These are phyloP conservation scores for Rhytidhysteron rufulum DNA, from an alignment of 2,329 filamentous ascomycete genomes.

Conservation along the genomic window DNA sequence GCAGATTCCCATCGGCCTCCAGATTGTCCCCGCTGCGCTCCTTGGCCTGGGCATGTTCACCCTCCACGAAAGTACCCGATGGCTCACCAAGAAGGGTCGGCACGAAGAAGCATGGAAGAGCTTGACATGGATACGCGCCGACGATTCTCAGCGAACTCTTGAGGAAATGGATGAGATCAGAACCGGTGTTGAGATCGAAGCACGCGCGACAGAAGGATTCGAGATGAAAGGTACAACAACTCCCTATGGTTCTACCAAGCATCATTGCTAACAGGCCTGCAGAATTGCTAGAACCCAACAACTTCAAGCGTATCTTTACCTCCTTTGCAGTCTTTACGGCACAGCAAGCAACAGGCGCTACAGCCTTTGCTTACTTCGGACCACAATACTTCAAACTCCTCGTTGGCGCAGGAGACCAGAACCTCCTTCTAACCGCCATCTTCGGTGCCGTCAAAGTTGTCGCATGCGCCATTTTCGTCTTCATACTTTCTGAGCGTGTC, in stretches of 20 bases:
- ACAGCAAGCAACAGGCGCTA: constrained; percentile 53
- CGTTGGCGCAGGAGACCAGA: constrained; percentile 39
- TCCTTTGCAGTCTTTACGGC: constrained; percentile 47
- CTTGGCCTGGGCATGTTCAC: constrained; percentile 28
- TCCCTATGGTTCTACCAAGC: too few species aligned
- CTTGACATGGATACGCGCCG: constrained; percentile 51
- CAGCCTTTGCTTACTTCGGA: constrained; percentile 53
- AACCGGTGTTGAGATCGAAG: constrained; percentile 44
- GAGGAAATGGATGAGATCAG: constrained; percentile 52
- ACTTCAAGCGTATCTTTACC: constrained; percentile 24
- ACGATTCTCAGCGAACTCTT: constrained; percentile 30
- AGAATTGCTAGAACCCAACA: constrained; percentile 23
- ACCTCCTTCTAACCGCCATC: constrained; percentile 50
- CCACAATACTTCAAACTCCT: constrained; percentile 54
- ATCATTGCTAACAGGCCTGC: too few species aligned
- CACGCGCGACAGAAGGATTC: constrained; percentile 43
- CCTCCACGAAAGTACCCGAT: constrained; percentile 52
- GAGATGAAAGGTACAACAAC: constrained; percentile 20
- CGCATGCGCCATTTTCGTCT: constrained; percentile 48
- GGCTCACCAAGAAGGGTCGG: constrained; percentile 61
- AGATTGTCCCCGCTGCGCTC: constrained; percentile 27
- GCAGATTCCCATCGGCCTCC: constrained; percentile 52
- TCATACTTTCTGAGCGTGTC: constrained; percentile 51
- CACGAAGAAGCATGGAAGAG: constrained; percentile 58
- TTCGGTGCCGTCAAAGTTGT: constrained; percentile 55